Evolutionary conservation across 2,329 filamentous ascomycete species (phyloP).

Genomic region (Tolypocladium nubicola): DNA sequence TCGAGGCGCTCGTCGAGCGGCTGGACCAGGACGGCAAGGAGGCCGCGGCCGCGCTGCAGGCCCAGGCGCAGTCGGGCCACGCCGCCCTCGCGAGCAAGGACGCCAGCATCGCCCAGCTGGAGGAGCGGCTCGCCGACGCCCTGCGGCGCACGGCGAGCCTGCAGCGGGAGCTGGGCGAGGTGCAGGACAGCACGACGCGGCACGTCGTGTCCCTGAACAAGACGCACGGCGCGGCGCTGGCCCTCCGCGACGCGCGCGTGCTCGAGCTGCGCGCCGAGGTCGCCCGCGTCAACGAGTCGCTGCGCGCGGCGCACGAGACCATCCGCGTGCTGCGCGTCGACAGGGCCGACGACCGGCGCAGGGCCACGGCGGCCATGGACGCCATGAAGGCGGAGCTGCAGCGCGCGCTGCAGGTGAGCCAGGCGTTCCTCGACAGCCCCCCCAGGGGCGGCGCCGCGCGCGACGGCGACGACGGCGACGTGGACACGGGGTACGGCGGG

Average conservation of each 20-base stretch:
- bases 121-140: constrained; percentile 30
- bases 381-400: constrained; percentile 41
- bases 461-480: background rate
- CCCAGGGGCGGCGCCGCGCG: background rate
- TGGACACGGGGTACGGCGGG: background rate
- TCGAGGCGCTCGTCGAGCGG: constrained; percentile 39
- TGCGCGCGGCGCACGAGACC: constrained; percentile 36
- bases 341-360: constrained; percentile 29
- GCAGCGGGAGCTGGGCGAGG: constrained; percentile 24
- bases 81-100: constrained; percentile 25
- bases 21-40: constrained; percentile 31
- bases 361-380: constrained; percentile 34
- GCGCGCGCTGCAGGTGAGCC: constrained; percentile 34
- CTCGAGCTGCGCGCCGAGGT: constrained; percentile 37
- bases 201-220: constrained; percentile 25
- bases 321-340: constrained; percentile 35
- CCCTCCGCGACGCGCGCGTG: constrained; percentile 39
- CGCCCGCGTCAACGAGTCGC: constrained; percentile 30
- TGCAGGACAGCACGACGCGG: constrained; percentile 21
- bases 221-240: constrained; percentile 35
- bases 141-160: constrained; percentile 27
- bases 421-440: constrained; percentile 24
- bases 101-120: constrained; percentile 27
- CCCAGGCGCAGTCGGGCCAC: constrained; percentile 21
- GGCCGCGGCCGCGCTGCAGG: constrained; percentile 17